These are phyloP conservation scores for Tetracentron sinense DNA, from an alignment of 164 flowering plant genomes.

Conservation along the genomic window DNA sequence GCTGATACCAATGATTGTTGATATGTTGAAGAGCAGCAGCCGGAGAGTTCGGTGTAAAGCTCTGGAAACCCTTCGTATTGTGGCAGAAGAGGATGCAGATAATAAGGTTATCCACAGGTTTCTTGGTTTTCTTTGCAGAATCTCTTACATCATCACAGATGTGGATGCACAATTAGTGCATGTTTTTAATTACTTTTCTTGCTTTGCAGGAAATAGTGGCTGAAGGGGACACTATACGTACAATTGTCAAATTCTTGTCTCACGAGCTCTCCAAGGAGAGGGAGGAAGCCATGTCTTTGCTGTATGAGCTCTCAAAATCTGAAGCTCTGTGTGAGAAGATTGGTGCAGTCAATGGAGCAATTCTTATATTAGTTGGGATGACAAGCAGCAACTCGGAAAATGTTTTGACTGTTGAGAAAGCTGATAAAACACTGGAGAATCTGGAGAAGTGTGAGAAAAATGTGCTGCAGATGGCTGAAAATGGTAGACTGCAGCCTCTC, in stretches of 20 bases:
- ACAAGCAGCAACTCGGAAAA: slow-evolving; percentile 88
- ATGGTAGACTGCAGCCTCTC: slow-evolving; percentile 91
- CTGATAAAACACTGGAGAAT: slow-evolving; percentile 80
- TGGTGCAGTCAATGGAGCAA: slow-evolving; percentile 86
- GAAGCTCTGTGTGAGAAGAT: slow-evolving; percentile 78
- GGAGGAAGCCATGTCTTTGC: slow-evolving; percentile 82
- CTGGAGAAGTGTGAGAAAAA: slow-evolving; percentile 77
- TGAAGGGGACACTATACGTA: slow-evolving; percentile 80
- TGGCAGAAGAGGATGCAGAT: slow-evolving; percentile 71
- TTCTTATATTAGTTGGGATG: slow-evolving; percentile 87
- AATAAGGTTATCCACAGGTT: slow-evolving; percentile 60
- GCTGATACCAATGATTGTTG: slow-evolving; percentile 64
- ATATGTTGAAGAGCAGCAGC: slow-evolving; percentile 74
- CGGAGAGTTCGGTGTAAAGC: slow-evolving; percentile 64
- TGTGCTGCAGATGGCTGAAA: slow-evolving; percentile 93
- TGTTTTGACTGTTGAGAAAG: slow-evolving; percentile 67
- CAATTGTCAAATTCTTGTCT: slow-evolving; percentile 79
- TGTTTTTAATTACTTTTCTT: slow-evolving; percentile 12
- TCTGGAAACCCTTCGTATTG: slow-evolving; percentile 72
- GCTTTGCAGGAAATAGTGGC: slow-evolving; percentile 70
- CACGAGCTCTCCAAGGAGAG: slow-evolving; percentile 81
- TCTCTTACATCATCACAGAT: background rate
- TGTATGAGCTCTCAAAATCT: slow-evolving; percentile 85
- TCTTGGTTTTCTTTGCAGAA: slow-evolving; percentile 15
- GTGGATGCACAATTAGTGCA: background rate